A percentile compares a stretch with the other conserved stretches of the same genome.
These are phyloP conservation scores for Leptographium procerum DNA, from an alignment of 2,329 filamentous ascomycete species.

Conservation along the genomic window DNA sequence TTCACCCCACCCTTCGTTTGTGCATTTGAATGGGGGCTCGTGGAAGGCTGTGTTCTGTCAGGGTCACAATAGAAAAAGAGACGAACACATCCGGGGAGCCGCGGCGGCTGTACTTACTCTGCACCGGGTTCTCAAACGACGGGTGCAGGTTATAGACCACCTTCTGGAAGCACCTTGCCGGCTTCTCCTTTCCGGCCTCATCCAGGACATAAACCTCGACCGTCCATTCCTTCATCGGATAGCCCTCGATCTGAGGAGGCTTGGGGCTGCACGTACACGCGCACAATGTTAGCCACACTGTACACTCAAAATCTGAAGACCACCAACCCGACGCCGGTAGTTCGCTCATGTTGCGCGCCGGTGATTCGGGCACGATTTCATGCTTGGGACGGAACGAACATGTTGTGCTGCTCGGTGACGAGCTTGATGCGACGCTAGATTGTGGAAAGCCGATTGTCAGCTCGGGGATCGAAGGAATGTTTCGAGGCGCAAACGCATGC, in stretches of 20 bases:
- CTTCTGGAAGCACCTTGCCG: constrained; percentile 81
- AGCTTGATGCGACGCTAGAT: constrained; percentile 78
- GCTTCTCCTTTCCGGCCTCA: constrained; percentile 71
- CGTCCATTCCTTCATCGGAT: constrained; percentile 87
- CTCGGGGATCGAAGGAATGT: background rate
- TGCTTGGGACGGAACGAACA: constrained; percentile 38
- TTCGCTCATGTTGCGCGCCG: background rate
- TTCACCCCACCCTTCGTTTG: constrained; percentile 96
- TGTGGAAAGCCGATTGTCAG: background rate
- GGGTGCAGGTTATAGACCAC: constrained; percentile 89
- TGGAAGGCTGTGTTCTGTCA: constrained; percentile 50
- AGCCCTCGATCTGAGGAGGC: constrained; percentile 71
- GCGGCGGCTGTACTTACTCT: constrained; percentile 52
- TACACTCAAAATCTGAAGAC: background rate
- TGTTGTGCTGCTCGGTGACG: constrained; percentile 80
- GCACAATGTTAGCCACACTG: background rate
- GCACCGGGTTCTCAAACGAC: constrained; percentile 75
- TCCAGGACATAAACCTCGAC: constrained; percentile 78
- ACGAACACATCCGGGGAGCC: background rate
- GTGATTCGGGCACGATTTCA: background rate
- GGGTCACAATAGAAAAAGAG: background rate
- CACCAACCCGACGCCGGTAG: background rate
- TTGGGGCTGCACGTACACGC: constrained; percentile 48
- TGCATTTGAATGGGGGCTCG: constrained; percentile 76
- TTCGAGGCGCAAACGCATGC: background rate